phyloP scores from a whole-genome alignment of 2,329 filamentous ascomycete species.

The Aspergillus udagawae region DNA sequence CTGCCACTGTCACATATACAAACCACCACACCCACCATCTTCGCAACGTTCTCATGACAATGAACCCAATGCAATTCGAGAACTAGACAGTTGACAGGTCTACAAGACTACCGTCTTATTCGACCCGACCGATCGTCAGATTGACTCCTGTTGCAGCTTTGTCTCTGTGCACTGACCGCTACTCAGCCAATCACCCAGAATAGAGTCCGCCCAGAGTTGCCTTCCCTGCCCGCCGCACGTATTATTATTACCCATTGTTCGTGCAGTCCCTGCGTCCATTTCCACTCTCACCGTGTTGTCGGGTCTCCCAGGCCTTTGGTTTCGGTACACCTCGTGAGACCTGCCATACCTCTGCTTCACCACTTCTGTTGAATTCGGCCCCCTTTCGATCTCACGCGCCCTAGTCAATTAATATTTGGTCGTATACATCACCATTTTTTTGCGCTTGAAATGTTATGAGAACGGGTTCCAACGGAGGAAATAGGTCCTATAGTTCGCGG shows the following conservation, averaged over 20 bases:
- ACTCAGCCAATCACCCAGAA: conserved; percentile 16
- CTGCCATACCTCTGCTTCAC: background rate
- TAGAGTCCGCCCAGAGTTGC: conserved; percentile 1
- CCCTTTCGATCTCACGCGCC: background rate
- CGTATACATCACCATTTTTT: background rate
- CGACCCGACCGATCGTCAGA: background rate
- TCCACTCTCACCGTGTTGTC: conserved; percentile 16
- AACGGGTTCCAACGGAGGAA: background rate
- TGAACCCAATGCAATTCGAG: background rate
- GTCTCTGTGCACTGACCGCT: conserved; percentile 12
- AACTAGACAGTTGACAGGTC: background rate
- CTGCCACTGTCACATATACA: background rate
- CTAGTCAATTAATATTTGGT: background rate
- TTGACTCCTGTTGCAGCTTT: background rate
- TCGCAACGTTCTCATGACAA: background rate
- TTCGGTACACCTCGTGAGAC: conserved; percentile 19
- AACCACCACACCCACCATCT: background rate
- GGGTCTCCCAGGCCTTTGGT: conserved; percentile 24
- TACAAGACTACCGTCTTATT: background rate
- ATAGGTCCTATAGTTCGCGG: background rate
- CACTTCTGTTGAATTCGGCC: background rate
- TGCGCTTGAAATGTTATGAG: background rate
- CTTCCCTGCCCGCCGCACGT: conserved; percentile 5
- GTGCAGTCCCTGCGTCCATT: conserved; percentile 11
- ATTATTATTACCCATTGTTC: conserved; percentile 2